Base-by-base conservation (phyloP, 768 basidiomycete genomes). In the Boletus reticulatus region DNA sequence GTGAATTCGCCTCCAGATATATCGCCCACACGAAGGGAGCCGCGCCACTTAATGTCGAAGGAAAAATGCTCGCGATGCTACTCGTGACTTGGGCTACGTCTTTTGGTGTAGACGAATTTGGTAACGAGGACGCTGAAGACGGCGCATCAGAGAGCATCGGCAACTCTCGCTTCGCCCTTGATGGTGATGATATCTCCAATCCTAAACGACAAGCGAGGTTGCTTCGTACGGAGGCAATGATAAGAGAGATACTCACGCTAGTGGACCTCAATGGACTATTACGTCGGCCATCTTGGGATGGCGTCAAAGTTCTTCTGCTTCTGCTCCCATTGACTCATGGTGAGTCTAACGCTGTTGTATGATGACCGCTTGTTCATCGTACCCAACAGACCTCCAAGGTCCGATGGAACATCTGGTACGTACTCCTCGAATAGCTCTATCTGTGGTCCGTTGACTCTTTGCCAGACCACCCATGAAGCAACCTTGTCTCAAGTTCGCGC, bases 41-140 rank as follows among this genome's bases (percentile, higher is more conserved):
- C 5, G 78, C 81, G 17, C 72, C 80, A 16, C 80, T 96, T 12
- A 80, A 83, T n/a, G 76, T 81, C 46, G 86, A 91, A 60, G 93
- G 87, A 13, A 81, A 82, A 41, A 80, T 96, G 53, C 78, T 97
- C 39, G 80, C 85, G 19, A 88, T 90, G 79, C 72, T 91, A 31
- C 78, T 96, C 20, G 90, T 90, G 43, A 84, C 88, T 20, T 97
- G 93, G 93, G 94, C 92, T 0, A 82, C 86, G 5, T 92, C 91
- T 38, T 94, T 92, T 68, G 95, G 94, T 39, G 75, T 96, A 44
- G 83, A 95, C 68, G 90, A 93, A 62, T 79, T 76, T 42, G 94
- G 93, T 37, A 65, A 80, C 16, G 83, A 87, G 42, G 67, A 66
- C 9, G 4, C 42, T 5, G 57, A 61, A 38, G 52, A 56, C 1